These are phyloP conservation scores for Ricinus communis DNA, from an alignment of 345 rosid species.

Conservation along the genomic window DNA sequence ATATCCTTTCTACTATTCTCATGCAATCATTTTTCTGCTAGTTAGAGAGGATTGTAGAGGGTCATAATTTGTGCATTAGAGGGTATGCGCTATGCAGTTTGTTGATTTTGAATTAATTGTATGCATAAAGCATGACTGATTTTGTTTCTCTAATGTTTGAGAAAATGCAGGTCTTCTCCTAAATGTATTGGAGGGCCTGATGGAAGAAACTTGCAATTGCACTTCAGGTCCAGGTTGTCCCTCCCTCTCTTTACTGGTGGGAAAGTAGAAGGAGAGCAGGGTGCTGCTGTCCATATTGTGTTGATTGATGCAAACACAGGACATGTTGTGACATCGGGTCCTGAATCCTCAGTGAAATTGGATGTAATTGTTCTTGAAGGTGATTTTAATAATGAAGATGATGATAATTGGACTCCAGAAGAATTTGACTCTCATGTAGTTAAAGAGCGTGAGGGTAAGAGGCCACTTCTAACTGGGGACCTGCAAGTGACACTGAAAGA, in stretches of 20 bases:
- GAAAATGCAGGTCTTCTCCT: conserved; percentile 29
- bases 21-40: too few relatives aligned
- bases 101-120: background rate
- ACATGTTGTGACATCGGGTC: conserved; percentile 32
- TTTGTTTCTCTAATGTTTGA: background rate
- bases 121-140: background rate
- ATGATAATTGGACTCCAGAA: conserved; percentile 29
- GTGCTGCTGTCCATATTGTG: conserved; percentile 26
- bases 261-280: conserved; percentile 39
- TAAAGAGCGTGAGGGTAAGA: conserved; percentile 42
- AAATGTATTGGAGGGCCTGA: conserved; percentile 27
- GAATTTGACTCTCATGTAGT: conserved; percentile 39
- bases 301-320: conserved; percentile 36
- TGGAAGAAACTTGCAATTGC: conserved; percentile 40
- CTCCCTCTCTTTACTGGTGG: conserved; percentile 38
- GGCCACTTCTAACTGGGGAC: conserved; percentile 44
- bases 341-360: conserved; percentile 35
- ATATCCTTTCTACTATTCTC: too few relatives aligned
- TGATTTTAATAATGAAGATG: conserved; percentile 39
- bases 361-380: conserved; percentile 43
- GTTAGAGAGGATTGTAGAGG: too few relatives aligned
- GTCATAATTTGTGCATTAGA: too few relatives aligned
- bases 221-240: conserved; percentile 31
- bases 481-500: conserved; percentile 37
- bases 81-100: background rate